These are phyloP conservation scores for Lanmaoa pseudosensibilis DNA, from an alignment of 768 basidiomycete genomes.

Conservation along the genomic window DNA sequence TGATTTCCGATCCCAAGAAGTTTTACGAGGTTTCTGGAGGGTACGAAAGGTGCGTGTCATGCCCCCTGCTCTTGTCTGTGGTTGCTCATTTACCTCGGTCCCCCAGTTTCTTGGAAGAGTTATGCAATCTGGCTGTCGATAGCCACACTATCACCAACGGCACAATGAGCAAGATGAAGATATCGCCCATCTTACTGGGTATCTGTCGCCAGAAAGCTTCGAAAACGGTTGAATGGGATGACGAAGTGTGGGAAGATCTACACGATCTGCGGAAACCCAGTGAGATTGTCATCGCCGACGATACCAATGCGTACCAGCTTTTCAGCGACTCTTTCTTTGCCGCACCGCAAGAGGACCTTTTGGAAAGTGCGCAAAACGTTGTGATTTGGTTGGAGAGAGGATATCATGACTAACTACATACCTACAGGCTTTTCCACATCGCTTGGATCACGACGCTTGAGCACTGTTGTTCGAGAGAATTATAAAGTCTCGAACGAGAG, in stretches of 20 bases:
- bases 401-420: not conserved
- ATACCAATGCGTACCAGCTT: constrained; percentile 74
- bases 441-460: constrained; percentile 76
- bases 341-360: constrained; percentile 85
- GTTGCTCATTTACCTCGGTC: not conserved
- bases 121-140: constrained; percentile 87
- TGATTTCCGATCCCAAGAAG: constrained; percentile 64
- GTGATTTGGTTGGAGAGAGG: not conserved
- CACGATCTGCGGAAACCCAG: constrained; percentile 71
- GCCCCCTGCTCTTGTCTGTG: not conserved
- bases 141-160: constrained; percentile 48
- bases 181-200: constrained; percentile 70
- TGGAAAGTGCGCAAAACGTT: constrained; percentile 62
- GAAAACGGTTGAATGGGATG: constrained; percentile 41
- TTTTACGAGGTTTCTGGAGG: constrained; percentile 76
- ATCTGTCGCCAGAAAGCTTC: constrained; percentile 54
- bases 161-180: constrained; percentile 61
- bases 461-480: constrained; percentile 72
- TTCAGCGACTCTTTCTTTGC: constrained; percentile 77
- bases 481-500: constrained; percentile 62
- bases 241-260: constrained; percentile 70
- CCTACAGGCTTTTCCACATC: constrained; percentile 65
- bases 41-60: constrained; percentile 54
- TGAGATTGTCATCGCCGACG: constrained; percentile 83
- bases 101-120: constrained; percentile 74